A percentile compares a stretch with the other conserved stretches of the same genome.
Conservation (phyloP, 2,329 filamentous ascomycete species). For the Ophiosphaerella korrae region DNA sequence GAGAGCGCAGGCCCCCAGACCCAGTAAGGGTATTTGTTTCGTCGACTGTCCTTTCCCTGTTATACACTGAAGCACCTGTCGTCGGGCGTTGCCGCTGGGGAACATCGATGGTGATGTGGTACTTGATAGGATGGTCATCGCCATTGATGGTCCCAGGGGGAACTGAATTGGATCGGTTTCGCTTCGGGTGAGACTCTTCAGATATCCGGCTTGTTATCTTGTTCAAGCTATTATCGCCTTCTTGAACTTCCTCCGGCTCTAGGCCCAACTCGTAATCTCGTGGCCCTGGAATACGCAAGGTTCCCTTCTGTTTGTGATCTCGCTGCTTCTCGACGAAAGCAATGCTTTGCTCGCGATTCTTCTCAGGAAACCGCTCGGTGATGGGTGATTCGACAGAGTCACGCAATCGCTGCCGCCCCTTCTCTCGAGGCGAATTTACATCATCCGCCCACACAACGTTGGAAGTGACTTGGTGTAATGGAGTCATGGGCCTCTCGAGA, state of each 20-base stretch:
- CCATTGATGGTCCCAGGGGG: slow-evolving; percentile 37
- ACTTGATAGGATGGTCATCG: slow-evolving; percentile 50
- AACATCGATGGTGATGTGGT: slow-evolving; percentile 71
- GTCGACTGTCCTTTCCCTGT: slow-evolving; percentile 14
- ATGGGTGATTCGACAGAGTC: slow-evolving; percentile 65
- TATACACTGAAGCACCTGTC: slow-evolving; percentile 40
- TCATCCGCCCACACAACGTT: slow-evolving; percentile 31
- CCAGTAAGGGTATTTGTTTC: slow-evolving; percentile 15
- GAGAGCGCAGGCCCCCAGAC: slow-evolving; percentile 18
- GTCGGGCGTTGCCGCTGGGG: slow-evolving; percentile 51
- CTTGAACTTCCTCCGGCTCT: slow-evolving; percentile 65
- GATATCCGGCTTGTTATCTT: slow-evolving; percentile 24
- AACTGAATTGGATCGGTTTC: slow-evolving; percentile 32
- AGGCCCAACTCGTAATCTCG: slow-evolving; percentile 86
- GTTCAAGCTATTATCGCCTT: slow-evolving; percentile 42
- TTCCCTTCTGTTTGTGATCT: slow-evolving; percentile 70
- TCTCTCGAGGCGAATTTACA: slow-evolving; percentile 65
- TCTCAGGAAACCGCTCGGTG: slow-evolving; percentile 58
- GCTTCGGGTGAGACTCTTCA: slow-evolving; percentile 27
- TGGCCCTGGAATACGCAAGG: slow-evolving; percentile 88
- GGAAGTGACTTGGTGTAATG: slow-evolving; percentile 15
- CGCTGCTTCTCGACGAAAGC: slow-evolving; percentile 86
- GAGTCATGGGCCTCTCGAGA: slow-evolving; percentile 21
- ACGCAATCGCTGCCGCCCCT: slow-evolving; percentile 44
- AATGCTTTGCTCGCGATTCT: slow-evolving; percentile 77